Conservation (phyloP, 192 early-diverging fungal species). For the Chytriomyces sp. region DNA sequence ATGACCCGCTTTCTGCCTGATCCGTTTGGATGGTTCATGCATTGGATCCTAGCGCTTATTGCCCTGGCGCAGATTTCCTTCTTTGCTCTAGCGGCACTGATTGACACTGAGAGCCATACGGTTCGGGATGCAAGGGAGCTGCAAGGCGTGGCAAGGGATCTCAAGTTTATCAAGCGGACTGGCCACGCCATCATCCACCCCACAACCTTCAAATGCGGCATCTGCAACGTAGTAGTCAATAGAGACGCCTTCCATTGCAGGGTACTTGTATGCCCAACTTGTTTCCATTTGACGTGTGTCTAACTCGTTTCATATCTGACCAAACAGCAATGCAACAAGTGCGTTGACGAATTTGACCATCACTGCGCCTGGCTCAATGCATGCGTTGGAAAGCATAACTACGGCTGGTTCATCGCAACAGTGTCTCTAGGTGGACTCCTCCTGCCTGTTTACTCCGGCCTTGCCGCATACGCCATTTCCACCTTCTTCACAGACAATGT, state of each 20-base stretch:
- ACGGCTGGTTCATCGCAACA: neutral
- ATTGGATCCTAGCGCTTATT: neutral
- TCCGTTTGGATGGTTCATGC: neutral
- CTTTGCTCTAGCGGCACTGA: neutral
- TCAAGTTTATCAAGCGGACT: neutral
- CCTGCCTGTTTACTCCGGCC: neutral
- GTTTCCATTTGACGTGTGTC: neutral
- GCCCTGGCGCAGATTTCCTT: neutral
- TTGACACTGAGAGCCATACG: conserved; percentile 2
- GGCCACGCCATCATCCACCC: conserved; percentile 2
- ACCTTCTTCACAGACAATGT: neutral
- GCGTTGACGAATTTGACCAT: conserved; percentile 2
- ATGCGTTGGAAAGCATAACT: conserved; percentile 4
- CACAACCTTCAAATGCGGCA: neutral
- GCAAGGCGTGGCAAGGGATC: neutral
- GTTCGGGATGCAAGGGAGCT: neutral
- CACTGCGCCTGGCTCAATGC: conserved; percentile 9
- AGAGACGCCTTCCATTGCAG: neutral
- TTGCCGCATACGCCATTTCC: neutral
- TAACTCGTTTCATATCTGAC: neutral
- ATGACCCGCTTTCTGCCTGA: neutral
- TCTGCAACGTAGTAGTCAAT: neutral
- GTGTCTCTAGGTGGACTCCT: neutral
- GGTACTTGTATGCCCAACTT: neutral
- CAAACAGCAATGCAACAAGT: conserved; percentile 16